phyloP scores from a whole-genome alignment of 805 yeast genomes.

The Schwanniomyces occidentalis region DNA sequence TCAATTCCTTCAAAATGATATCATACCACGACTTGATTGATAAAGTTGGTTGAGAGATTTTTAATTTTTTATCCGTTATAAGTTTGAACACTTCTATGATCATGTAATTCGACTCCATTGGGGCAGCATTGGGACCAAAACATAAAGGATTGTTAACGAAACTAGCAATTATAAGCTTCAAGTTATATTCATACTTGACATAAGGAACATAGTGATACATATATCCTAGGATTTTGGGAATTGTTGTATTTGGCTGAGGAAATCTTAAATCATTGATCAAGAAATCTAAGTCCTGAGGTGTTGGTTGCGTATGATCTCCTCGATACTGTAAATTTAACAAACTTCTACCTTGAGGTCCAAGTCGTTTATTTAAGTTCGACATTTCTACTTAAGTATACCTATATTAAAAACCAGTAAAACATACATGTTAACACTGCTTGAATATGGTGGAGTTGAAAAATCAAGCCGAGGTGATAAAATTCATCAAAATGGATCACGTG shows the following conservation, averaged over 20 bases:
- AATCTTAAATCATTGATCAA: conserved; percentile 44
- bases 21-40: conserved; percentile 45
- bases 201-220: conserved; percentile 52
- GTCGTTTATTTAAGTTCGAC: neutral
- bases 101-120: conserved; percentile 33
- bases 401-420: too few species aligned
- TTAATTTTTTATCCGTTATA: conserved; percentile 45
- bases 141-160: conserved; percentile 45
- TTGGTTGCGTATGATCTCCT: too few species aligned
- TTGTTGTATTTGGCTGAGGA: conserved; percentile 36
- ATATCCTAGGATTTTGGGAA: conserved; percentile 41
- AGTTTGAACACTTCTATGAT: conserved; percentile 51
- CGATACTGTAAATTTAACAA: too few species aligned
- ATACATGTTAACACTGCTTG: too few species aligned
- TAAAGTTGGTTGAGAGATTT: conserved; percentile 49
- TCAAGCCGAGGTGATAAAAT: too few species aligned
- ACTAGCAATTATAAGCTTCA: conserved; percentile 43
- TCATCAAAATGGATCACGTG: too few species aligned
- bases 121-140: conserved; percentile 18
- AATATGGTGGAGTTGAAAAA: too few species aligned
- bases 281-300: conserved; percentile 48
- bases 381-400: too few species aligned
- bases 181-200: conserved; percentile 47
- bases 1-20: conserved; percentile 33
- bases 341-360: conserved; percentile 5